Evolutionary conservation across 305 asterid species (phyloP).

Genomic region (Solanum hybrid): DNA sequence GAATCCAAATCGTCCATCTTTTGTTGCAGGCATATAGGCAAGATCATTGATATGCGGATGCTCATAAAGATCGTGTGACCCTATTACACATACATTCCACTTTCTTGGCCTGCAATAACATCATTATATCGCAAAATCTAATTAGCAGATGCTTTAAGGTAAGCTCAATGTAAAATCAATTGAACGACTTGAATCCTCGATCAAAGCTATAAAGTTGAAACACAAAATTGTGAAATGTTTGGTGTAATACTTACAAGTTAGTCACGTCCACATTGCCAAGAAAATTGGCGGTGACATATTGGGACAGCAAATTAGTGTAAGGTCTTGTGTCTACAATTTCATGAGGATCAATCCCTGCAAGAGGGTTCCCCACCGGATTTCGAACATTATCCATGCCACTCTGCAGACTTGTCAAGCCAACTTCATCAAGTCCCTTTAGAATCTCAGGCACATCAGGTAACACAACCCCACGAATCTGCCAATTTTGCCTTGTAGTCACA

Average conservation of each 20-base stretch:
- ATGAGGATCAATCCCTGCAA: conserved; percentile 62
- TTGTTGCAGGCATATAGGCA: conserved; percentile 87
- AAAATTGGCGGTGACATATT: conserved; percentile 48
- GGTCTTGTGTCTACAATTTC: conserved; percentile 86
- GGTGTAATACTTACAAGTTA: conserved; percentile 4
- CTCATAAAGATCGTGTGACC: conserved; percentile 87
- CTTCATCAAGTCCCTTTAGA: conserved; percentile 65
- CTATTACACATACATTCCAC: conserved; percentile 93
- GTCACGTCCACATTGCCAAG: conserved; percentile 53
- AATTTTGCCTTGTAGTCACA: conserved; percentile 86
- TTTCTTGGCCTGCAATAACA: conserved; percentile 75
- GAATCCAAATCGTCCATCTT: conserved; percentile 70
- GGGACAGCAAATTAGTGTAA: conserved; percentile 21
- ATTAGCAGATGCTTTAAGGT: neutral
- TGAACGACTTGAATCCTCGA: neutral
- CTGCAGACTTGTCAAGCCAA: conserved; percentile 84
- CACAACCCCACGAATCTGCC: conserved; percentile 94
- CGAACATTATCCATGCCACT: conserved; percentile 98
- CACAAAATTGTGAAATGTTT: neutral
- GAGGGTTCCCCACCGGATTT: conserved; percentile 91
- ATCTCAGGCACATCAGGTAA: conserved; percentile 82
- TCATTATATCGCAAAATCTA: neutral
- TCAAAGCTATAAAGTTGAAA: neutral
- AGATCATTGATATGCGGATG: conserved; percentile 97
- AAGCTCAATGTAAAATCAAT: neutral